Conservation (phyloP, 768 basidiomycete species). For the Crassisporium funariophilum region DNA sequence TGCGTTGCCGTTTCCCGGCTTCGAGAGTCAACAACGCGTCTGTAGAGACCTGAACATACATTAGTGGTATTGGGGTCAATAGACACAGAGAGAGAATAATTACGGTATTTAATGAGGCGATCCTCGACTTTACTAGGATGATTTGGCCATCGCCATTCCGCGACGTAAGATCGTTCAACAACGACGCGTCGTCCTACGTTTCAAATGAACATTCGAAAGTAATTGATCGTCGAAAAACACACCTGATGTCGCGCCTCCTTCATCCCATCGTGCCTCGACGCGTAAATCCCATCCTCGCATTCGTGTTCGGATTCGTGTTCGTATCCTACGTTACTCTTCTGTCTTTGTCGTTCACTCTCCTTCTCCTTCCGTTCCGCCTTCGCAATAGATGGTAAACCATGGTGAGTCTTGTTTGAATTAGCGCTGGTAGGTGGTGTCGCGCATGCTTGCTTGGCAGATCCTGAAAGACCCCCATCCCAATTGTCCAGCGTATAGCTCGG, state of each 20-base stretch:
- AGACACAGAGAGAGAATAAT: not conserved
- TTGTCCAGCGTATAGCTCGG: constrained; percentile 24
- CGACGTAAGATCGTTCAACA: not conserved
- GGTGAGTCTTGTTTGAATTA: not conserved
- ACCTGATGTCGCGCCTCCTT: too few species aligned
- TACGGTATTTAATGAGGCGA: not conserved
- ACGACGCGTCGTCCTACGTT: not conserved
- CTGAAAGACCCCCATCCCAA: constrained; percentile 20
- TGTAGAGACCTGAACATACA: not conserved
- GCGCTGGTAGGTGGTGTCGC: not conserved
- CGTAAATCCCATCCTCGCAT: not conserved
- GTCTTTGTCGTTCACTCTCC: not conserved
- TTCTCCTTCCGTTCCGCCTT: not conserved
- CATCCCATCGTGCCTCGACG: too few species aligned
- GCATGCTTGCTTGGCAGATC: constrained; percentile 3
- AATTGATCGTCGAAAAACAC: too few species aligned
- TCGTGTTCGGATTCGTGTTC: not conserved
- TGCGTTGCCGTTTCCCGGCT: not conserved
- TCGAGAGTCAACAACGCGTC: not conserved
- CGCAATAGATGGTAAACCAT: not conserved
- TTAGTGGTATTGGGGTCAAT: not conserved
- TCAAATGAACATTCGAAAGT: not conserved
- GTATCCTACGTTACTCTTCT: not conserved
- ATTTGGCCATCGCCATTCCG: not conserved
- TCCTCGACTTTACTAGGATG: too few species aligned